Base-by-base conservation (phyloP, 73 alveolate genomes). In the Halteria grandinella region DNA sequence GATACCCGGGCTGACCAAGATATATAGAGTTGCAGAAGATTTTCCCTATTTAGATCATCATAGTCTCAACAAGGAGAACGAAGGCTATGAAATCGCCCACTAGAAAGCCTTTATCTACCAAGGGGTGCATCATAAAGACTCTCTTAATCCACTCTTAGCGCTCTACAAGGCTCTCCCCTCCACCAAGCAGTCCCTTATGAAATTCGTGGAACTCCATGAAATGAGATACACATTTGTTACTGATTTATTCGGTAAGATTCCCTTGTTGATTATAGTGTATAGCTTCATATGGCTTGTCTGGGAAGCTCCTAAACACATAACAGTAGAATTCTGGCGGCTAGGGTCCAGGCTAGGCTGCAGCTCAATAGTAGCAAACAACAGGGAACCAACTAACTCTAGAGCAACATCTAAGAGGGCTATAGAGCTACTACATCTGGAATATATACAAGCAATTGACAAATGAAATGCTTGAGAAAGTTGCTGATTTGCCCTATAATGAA, bases 11-110 rank as follows among this genome's bases (percentile, higher is more conserved):
- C 31, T 84, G 7, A 53, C 86, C 12, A 33, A 55, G 27, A 31
- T 75, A 0, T 39, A 20, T 29, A 75, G 55, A 31, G 34, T 84
- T 18, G 74, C 55, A 18, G 88, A 84, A 33, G 93, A 84, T 51
- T 84, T 75, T 54, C 93, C 93, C 0, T 50, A 75, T 18, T 57
- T 84, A 1, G 73, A 66, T 64, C 85, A 84, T 50, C 71, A 70
- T 70, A 70, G 71, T 12, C 57, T 75, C 31, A 50, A 74, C n/a
- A 52, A 43, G 51, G 79, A 69, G 51, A 60, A 60, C 5, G 93
- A 64, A 27, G 74, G 47, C 41, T 75, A 18, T n/a, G 74, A 32
- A 37, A 64, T 24, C 18, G 28, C 29, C 41, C 82, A 27, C 51
- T 59, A 74, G 29, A 59, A 72, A 47, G 86, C 84, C 12, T 53